Conservation (phyloP, 257 asterid genomes). For the Gentiana straminea region DNA sequence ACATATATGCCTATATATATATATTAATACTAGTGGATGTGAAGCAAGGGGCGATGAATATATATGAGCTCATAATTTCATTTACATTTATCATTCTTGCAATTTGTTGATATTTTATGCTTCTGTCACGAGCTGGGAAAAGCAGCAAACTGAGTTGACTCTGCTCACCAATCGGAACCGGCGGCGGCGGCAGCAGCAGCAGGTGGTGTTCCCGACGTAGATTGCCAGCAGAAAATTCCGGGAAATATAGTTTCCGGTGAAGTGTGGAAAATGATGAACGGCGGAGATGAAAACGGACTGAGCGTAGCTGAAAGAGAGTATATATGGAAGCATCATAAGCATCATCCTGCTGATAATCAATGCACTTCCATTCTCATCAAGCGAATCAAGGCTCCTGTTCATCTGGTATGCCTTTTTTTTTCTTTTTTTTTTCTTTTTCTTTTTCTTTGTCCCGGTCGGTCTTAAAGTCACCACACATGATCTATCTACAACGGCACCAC, state of each 20-base stretch:
- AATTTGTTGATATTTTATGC: too few species aligned
- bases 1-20: too few species aligned
- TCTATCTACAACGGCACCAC: too few species aligned
- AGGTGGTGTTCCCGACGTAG: too few species aligned
- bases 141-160: conserved; percentile 15
- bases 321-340: conserved; percentile 48
- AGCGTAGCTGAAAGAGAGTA: conserved; percentile 39
- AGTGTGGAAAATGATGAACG: conserved; percentile 17
- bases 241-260: conserved; percentile 1
- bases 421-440: not conserved
- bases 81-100: too few species aligned
- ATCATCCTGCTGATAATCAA: conserved; percentile 44
- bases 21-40: too few species aligned
- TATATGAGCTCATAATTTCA: too few species aligned
- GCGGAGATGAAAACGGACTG: conserved; percentile 28
- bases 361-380: conserved; percentile 56
- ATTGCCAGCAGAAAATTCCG: too few species aligned
- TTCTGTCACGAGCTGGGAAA: not conserved
- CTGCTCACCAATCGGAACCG: not conserved
- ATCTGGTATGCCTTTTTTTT: conserved; percentile 38
- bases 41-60: too few species aligned
- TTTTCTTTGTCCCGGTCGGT: not conserved
- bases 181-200: too few species aligned
- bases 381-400: conserved; percentile 62
- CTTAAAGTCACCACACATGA: too few species aligned